Evolutionary conservation across 2,329 filamentous ascomycete genomes (phyloP), one percentile per base, ranked within the genome.

Genomic region (Ophiostoma angusticollis): DNA sequence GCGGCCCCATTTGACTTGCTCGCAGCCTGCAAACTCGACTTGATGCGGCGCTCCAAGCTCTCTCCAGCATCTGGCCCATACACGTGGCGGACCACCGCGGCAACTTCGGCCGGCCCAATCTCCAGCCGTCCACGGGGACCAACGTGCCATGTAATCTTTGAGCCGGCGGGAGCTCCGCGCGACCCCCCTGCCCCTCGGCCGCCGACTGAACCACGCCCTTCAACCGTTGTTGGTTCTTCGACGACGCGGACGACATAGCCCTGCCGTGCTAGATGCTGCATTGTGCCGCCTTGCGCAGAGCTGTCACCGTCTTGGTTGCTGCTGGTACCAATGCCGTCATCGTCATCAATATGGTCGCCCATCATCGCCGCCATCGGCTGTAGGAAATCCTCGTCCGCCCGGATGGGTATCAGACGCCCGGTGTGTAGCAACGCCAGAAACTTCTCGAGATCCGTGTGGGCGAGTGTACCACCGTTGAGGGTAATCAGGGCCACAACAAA

Each of bases 61-160:
- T 68, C 62, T 19, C 24, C 33, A 2, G 61, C 61, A 31, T 63
- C 61, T 7, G 64, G 63, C 1, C 67, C 72, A 54, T 75, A 80
- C 1, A 79, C 65, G 39, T 68, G 58, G 53, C 74, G 60, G 4
- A 86, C 74, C 46, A 95, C 59, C 1, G 75, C 77, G 14, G 77
- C 74, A 11, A 91, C 80, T 1, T 82, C 84, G 35, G 76, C 70
- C n/a, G 78, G 67, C 0, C 82, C 84, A 25, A 96, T 73, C 58
- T 96, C 91, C 7, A 87, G 68, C 58, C 82, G 91, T 6, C 83
- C 89, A 17, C 91, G 72, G 6, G 85, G 80, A 0, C 91, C 91
- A 12, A 95, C 73, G 40, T 82, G 73, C 70, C 84, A 98, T 34
- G 84, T 86, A 7, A 85, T 68, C 3, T 74, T 39, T 17, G 31